Percentiles rank a stretch among this genome's conserved stretches.
phyloP scores from a whole-genome alignment of 2,329 filamentous ascomycete species.

The Colletotrichum zoysiae region DNA sequence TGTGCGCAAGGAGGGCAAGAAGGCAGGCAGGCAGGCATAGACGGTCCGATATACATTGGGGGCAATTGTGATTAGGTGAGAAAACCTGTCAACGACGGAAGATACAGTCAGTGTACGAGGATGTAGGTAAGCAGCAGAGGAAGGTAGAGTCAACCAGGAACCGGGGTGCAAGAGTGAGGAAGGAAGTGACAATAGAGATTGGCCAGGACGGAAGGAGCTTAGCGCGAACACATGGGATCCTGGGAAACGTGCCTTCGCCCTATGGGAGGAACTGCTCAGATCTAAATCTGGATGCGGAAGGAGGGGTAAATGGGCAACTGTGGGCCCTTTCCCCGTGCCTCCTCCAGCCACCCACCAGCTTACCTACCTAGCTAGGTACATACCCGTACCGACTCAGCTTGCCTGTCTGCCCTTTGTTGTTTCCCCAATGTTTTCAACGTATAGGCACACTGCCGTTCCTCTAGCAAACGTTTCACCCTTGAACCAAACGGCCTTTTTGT shows the following conservation, averaged over 20 bases:
- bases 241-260: constrained; percentile 19
- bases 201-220: constrained; percentile 16
- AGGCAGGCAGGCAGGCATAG: not conserved
- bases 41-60: constrained; percentile 1
- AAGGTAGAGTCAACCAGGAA: constrained; percentile 28
- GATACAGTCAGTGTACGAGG: constrained; percentile 7
- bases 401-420: not conserved
- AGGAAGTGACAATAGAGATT: constrained; percentile 19
- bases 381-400: no score
- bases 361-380: no score
- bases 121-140: constrained; percentile 29
- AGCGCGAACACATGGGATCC: constrained; percentile 20
- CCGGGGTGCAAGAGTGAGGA: constrained; percentile 9
- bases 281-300: constrained; percentile 21
- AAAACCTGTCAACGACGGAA: constrained; percentile 6
- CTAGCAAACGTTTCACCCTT: not conserved
- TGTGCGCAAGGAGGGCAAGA: constrained; percentile 1
- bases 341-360: not conserved
- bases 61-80: not conserved
- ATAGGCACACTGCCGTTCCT: not conserved
- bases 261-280: constrained; percentile 15
- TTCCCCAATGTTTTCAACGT: not conserved
- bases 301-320: constrained; percentile 31
- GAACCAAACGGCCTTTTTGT: not conserved
- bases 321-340: constrained; percentile 25